A percentile compares a stretch with the other conserved stretches of the same genome.
Evolutionary conservation across 768 basidiomycete species (phyloP).

Genomic region (Kwoniella europaea): DNA sequence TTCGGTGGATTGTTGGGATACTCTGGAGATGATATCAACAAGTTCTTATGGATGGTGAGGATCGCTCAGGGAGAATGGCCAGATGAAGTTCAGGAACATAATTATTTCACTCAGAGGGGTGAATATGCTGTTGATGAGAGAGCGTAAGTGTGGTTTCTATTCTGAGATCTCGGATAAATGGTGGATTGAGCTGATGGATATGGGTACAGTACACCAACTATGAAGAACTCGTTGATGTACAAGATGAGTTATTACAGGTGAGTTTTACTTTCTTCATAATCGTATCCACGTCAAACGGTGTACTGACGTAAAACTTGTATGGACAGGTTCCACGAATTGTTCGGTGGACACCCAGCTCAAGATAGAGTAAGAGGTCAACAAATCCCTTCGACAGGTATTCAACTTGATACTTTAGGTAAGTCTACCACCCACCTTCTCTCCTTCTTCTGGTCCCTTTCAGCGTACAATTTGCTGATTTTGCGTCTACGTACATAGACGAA

Average conservation of each 20-base stretch:
- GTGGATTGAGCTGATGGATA: background rate
- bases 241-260: conserved; percentile 98
- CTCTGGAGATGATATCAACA: conserved; percentile 97
- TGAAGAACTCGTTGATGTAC: conserved; percentile 98
- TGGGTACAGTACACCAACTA: conserved; percentile 65
- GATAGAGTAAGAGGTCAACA: conserved; percentile 91
- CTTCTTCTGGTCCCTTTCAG: background rate
- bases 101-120: conserved; percentile 88
- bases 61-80: conserved; percentile 90
- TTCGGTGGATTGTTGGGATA: conserved; percentile 96
- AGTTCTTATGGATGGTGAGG: conserved; percentile 96
- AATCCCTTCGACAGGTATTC: conserved; percentile 76
- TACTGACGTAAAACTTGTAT: background rate
- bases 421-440: conserved; percentile 11
- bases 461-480: background rate
- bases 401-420: conserved; percentile 84
- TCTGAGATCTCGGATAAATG: background rate
- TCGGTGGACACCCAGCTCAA: conserved; percentile 71
- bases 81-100: conserved; percentile 92
- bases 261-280: conserved; percentile 27
- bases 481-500: conserved; percentile 68
- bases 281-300: no score
- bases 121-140: conserved; percentile 90
- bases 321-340: conserved; percentile 80
- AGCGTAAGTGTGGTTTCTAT: conserved; percentile 61